A percentile compares a stretch with the other conserved stretches of the same genome.
These are phyloP conservation scores for Phyllosticta capitalensis DNA, from an alignment of 2,329 filamentous ascomycete genomes.

Conservation along the genomic window DNA sequence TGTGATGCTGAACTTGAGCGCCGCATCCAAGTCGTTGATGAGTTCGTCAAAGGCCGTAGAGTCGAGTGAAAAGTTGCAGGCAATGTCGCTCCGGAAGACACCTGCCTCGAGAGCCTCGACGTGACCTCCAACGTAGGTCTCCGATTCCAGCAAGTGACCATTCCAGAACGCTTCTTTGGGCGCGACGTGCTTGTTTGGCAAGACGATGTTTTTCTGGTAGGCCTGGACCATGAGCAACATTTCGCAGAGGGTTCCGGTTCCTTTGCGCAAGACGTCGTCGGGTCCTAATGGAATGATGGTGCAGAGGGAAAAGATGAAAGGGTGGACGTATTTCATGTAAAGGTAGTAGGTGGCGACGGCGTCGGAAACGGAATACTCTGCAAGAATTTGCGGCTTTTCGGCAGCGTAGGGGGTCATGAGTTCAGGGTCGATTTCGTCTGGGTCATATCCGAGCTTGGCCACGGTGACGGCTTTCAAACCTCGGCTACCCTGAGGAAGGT, in stretches of 20 bases:
- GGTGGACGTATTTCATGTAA: conserved; percentile 99
- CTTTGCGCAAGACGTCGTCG: conserved; percentile 87
- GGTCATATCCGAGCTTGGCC: conserved; percentile 95
- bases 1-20: conserved; percentile 66
- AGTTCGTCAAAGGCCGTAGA: conserved; percentile 82
- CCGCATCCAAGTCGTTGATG: conserved; percentile 73
- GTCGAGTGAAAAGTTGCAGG: conserved; percentile 88
- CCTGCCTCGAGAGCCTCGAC: conserved; percentile 98
- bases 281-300: conserved; percentile 90
- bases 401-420: conserved; percentile 83
- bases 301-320: conserved; percentile 97
- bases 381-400: conserved; percentile 85
- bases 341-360: conserved; percentile 97
- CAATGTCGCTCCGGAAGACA: conserved; percentile 92
- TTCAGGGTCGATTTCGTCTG: conserved; percentile 93
- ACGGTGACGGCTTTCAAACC: conserved; percentile 96
- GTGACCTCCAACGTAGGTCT: conserved; percentile 96
- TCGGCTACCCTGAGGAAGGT: conserved; percentile 91
- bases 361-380: conserved; percentile 98
- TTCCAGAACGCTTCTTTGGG: conserved; percentile 94
- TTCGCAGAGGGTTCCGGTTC: conserved; percentile 96
- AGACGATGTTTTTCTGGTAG: conserved; percentile 79
- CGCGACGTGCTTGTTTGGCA: conserved; percentile 92
- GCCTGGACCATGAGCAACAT: conserved; percentile 99
- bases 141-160: conserved; percentile 87